These are phyloP conservation scores for Sarocladium oryzae DNA, from an alignment of 2,329 filamentous ascomycete species.

Conservation along the genomic window DNA sequence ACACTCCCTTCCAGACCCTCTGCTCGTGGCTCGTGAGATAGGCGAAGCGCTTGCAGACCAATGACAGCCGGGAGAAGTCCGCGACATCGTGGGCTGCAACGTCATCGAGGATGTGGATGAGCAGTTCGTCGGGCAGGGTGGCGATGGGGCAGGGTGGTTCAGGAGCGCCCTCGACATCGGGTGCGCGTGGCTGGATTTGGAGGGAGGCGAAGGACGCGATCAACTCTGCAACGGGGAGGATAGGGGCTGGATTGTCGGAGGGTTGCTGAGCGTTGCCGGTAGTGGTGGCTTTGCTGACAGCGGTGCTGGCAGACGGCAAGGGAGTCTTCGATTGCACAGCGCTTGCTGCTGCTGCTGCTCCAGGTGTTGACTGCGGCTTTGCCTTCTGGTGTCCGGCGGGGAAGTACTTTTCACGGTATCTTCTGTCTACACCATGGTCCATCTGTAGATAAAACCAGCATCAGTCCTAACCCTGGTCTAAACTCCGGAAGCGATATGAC, in stretches of 20 bases:
- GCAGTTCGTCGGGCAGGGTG: conserved; percentile 72
- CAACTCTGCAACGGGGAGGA: conserved; percentile 58
- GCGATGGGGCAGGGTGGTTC: conserved; percentile 76
- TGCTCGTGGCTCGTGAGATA: conserved; percentile 82
- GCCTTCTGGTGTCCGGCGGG: conserved; percentile 47
- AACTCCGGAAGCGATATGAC: too few species aligned
- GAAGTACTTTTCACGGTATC: conserved; percentile 89
- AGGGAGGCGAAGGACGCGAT: conserved; percentile 68
- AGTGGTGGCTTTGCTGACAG: conserved; percentile 35
- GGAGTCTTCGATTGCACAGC: too few species aligned
- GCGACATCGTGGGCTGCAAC: conserved; percentile 70
- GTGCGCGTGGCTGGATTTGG: conserved; percentile 59
- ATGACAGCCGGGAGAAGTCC: conserved; percentile 66
- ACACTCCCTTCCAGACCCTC: conserved; percentile 75
- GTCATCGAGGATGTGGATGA: conserved; percentile 70
- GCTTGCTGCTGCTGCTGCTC: conserved; percentile 42
- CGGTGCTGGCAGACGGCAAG: conserved; percentile 16
- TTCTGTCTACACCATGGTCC: conserved; percentile 75
- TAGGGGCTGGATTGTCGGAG: conserved; percentile 22
- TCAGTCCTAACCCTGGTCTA: too few species aligned
- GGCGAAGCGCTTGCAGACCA: conserved; percentile 81
- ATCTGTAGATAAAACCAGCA: too few species aligned
- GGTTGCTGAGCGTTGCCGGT: conserved; percentile 29
- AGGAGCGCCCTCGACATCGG: conserved; percentile 64
- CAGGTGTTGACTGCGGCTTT: conserved; percentile 30